Base-by-base conservation (phyloP, 176 grass and related monocot species). In the Zoysia japonica region DNA sequence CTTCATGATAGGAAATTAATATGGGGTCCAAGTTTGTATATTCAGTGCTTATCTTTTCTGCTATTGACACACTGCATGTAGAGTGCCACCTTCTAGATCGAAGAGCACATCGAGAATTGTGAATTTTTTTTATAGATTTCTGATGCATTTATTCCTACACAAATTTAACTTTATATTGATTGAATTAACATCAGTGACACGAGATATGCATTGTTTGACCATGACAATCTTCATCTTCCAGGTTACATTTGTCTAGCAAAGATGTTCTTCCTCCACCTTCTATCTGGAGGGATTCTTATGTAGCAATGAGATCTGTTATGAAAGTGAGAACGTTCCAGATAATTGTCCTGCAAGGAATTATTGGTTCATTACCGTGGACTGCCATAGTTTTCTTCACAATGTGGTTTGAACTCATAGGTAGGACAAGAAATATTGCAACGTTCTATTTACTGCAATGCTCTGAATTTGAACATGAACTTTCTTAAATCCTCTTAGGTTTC, bases 381-480 rank as follows among this genome's bases (percentile, higher is more conserved):
- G 85, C 91, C 52, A 88, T 90, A 61, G 91, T 94, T 81, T 97
- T 97, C 85, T 97, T 97, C 88, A 97, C 94, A 71, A 90, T 97
- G 94, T 97, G 91, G 94, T 94, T 97, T 43, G 91, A 97, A 78
- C 87, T 97, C 68, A 94, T 97, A 9, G 94, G 94, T 97, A 93
- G 3, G 79, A 45, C 57, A 62, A 35, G 9, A 17, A 67, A 19
- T 44, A 35, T 20, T 20, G 50, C 44, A 51, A 8, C 43, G n/a
- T 55, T 43, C 14, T 39, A 72, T 47, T 67, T 19, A 57, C 76
- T 79, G 9, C 38, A 47, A 4, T 77, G 47, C 43, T 76, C 51
- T 10, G 45, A 40, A 61, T 37, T 11, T 78, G 19, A 65, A 68
- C 35, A 9, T 37, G 62, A 6, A 75, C 50, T 65, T 6, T 48